These are phyloP conservation scores for Fusarium mundagurra DNA, from an alignment of 2,329 filamentous ascomycete genomes.

Conservation along the genomic window DNA sequence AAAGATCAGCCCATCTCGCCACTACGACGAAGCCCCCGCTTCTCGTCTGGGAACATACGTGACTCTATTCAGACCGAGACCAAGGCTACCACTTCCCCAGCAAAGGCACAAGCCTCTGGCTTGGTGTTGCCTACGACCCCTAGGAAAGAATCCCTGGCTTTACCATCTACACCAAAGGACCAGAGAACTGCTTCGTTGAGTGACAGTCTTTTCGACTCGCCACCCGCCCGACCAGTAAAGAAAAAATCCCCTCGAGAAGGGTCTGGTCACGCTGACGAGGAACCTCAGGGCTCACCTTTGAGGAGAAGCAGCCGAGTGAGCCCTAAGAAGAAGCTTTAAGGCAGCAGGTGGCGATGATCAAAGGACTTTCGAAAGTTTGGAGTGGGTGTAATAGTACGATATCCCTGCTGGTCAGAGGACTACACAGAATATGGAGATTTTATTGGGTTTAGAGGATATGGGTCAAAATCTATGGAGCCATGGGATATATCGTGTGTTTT, in stretches of 20 bases:
- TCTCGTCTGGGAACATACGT: not conserved
- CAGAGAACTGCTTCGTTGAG: not conserved
- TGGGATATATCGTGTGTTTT: not conserved
- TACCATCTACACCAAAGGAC: not conserved
- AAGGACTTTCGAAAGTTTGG: not conserved
- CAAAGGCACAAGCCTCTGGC: not conserved
- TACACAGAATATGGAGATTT: slow-evolving; percentile 4
- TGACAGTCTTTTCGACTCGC: not conserved
- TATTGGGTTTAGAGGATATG: not conserved
- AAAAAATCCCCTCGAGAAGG: not conserved
- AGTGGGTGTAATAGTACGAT: not conserved
- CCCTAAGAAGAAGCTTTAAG: slow-evolving; percentile 8
- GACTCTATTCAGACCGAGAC: not conserved
- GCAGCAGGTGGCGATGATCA: not conserved
- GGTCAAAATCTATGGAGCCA: not conserved
- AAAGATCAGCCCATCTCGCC: not conserved
- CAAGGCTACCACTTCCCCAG: not conserved
- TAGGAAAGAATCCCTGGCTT: not conserved
- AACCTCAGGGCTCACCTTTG: slow-evolving; percentile 7
- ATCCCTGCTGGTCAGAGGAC: slow-evolving; percentile 21
- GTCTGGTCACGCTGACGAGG: not conserved
- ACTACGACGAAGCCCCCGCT: not conserved
- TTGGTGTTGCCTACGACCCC: not conserved
- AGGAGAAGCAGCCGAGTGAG: slow-evolving; percentile 16
- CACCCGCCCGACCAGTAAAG: not conserved